phyloP scores from a whole-genome alignment of 805 yeast species.

The Cyberlindnera amylophila region DNA sequence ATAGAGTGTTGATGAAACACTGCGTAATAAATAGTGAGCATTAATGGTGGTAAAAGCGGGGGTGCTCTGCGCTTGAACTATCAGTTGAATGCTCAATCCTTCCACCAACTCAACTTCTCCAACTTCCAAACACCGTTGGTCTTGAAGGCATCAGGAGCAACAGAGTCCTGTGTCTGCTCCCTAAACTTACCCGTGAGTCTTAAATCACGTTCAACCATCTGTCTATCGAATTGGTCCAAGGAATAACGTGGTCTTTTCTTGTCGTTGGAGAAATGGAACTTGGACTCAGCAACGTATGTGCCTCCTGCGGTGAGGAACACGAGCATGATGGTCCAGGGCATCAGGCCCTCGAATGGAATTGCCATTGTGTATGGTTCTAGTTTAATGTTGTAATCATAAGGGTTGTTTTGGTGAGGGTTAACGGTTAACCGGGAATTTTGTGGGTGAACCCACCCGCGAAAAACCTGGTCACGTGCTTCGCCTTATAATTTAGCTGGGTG shows the following conservation, averaged over 20 bases:
- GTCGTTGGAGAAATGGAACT: conserved; percentile 40
- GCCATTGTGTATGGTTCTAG: conserved; percentile 25
- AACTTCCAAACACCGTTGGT: conserved; percentile 48
- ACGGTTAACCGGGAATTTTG: no score
- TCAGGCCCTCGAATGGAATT: conserved; percentile 68
- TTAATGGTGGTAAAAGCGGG: no score
- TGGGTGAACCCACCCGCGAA: conserved; percentile 1
- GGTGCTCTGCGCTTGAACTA: no score
- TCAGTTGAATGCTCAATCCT: no score
- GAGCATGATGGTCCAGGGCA: conserved; percentile 58
- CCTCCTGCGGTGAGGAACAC: conserved; percentile 51
- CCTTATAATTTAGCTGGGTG: no score
- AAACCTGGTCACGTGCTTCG: neutral
- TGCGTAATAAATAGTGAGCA: no score
- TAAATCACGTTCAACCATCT: conserved; percentile 64
- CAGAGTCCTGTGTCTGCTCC: conserved; percentile 61
- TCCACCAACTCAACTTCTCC: conserved; percentile 28
- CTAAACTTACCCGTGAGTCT: conserved; percentile 72
- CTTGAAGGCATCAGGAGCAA: conserved; percentile 76
- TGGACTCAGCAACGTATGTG: conserved; percentile 41
- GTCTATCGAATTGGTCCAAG: conserved; percentile 51
- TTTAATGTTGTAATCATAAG: neutral
- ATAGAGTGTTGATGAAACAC: neutral
- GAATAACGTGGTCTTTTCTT: conserved; percentile 51
- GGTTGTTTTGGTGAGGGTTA: no score